These are phyloP conservation scores for Amanita exitialis DNA, from an alignment of 768 basidiomycete genomes.

Conservation along the genomic window DNA sequence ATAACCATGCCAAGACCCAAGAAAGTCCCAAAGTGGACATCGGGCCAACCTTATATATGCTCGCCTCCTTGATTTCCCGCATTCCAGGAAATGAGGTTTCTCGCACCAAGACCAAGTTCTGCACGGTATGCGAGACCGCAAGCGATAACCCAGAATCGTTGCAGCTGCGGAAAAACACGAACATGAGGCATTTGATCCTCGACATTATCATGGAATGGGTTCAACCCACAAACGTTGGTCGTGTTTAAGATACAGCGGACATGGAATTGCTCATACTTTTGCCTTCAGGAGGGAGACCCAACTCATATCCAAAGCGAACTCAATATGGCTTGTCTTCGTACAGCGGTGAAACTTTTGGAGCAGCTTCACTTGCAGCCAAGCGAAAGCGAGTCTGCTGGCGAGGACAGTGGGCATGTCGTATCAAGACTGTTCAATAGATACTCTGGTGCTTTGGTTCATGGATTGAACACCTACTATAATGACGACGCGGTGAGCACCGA, in stretches of 20 bases:
- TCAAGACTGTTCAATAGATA: constrained; percentile 78
- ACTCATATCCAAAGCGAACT: constrained; percentile 47
- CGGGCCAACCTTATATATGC: constrained; percentile 43
- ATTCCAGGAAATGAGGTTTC: constrained; percentile 42
- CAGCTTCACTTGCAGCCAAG: constrained; percentile 55
- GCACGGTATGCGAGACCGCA: constrained; percentile 57
- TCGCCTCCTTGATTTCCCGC: constrained; percentile 58
- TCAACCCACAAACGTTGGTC: constrained; percentile 37
- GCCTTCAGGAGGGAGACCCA: constrained; percentile 22
- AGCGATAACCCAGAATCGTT: constrained; percentile 54
- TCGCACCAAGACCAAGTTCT: constrained; percentile 70
- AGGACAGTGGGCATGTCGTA: constrained; percentile 60
- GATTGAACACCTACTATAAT: constrained; percentile 41
- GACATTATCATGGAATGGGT: constrained; percentile 81
- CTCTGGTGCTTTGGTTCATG: constrained; percentile 52
- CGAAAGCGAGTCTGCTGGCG: constrained; percentile 41
- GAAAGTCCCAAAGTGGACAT: constrained; percentile 56
- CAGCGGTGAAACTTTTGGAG: constrained; percentile 67
- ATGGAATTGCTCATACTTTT: neutral
- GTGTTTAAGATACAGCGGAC: neutral
- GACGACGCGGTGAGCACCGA: constrained; percentile 24
- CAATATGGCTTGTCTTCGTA: constrained; percentile 65
- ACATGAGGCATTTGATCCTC: constrained; percentile 58
- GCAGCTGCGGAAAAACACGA: constrained; percentile 56
- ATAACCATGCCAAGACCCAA: constrained; percentile 44